Base-by-base conservation (phyloP, 768 basidiomycete species). In the Rhodotorula sphaerocarpa region DNA sequence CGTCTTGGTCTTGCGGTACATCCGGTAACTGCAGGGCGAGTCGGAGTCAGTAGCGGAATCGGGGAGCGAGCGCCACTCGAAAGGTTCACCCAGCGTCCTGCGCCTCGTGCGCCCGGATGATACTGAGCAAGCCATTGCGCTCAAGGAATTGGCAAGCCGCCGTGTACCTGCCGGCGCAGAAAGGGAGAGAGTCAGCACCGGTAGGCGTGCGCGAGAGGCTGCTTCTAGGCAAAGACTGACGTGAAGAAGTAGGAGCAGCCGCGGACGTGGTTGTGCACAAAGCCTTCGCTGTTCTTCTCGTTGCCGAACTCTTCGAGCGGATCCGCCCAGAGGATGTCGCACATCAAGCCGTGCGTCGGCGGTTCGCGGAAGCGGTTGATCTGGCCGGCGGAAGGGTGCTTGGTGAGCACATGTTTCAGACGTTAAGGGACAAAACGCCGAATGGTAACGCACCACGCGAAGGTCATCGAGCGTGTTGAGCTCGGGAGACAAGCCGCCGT, bases 341-440 rank as follows among this genome's bases (percentile, higher is more conserved):
- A 96, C 93, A 99, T 97, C 62, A 97, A 78, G 6, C 95, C 95
- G 58, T 88, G 85, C 0, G 93, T 97, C 11, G 95, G 95, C 3
- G 95, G 93, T 78, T 99, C 95, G 45, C 92, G 84, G 84, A 96
- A 99, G 39, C 95, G 88, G 77, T 97, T 91, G 74, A 99, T 84
- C 90, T 95, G 71, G 15, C 34, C 18, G n/a, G n/a, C n/a, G n/a
- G n/a, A 39, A 9, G 16, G 36, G 36, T 39, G 10, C 36, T 39
- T 16, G 36, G 36, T 39, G 9, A 39, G 36, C 36, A n/a, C 36
- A 16, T 16, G 36, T 16, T 9, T 16, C 36, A 10, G 15, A 31
- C 7, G 16, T 21, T 20, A 10, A 21, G 5, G 5, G 50, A 36
- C 20, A 21, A 25, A 11, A 34, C 4, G 41, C 7, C 33, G 27